Conservation (phyloP, 306 rosid genomes). For the Citrullus colocynthis region DNA sequence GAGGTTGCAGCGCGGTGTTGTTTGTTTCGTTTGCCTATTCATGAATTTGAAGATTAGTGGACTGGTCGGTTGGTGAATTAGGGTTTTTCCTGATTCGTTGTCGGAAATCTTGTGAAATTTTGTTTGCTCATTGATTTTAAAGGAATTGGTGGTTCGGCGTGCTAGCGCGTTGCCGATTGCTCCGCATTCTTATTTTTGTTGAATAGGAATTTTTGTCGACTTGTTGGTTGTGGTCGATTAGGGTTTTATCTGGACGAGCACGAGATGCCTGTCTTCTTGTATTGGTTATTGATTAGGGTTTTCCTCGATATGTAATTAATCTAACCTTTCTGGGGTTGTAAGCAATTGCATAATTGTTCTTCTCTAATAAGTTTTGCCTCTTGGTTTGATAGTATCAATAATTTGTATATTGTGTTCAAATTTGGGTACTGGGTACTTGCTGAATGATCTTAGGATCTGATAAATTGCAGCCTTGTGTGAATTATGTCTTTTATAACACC, state of each 20-base stretch:
- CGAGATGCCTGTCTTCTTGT: not conserved
- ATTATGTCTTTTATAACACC: not conserved
- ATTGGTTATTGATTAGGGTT: not conserved
- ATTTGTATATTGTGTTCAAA: not conserved
- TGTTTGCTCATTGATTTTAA: not conserved
- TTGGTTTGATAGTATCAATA: not conserved
- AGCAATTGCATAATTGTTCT: not conserved
- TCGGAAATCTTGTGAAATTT: not conserved
- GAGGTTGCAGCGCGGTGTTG: not conserved
- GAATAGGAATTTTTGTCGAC: not conserved
- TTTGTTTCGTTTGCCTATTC: not conserved
- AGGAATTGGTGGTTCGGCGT: not conserved
- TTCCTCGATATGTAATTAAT: not conserved
- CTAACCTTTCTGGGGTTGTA: not conserved
- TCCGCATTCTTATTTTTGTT: not conserved
- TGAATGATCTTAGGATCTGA: not conserved
- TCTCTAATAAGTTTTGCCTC: not conserved
- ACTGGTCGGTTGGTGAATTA: not conserved
- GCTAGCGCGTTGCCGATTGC: not conserved
- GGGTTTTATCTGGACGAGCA: not conserved
- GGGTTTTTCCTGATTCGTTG: not conserved
- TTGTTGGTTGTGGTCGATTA: not conserved
- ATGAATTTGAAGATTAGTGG: not conserved
- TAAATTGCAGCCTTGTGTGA: not conserved
- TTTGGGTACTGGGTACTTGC: not conserved